phyloP scores from a whole-genome alignment of 768 basidiomycete species.

The Xerocomellus intermedius region DNA sequence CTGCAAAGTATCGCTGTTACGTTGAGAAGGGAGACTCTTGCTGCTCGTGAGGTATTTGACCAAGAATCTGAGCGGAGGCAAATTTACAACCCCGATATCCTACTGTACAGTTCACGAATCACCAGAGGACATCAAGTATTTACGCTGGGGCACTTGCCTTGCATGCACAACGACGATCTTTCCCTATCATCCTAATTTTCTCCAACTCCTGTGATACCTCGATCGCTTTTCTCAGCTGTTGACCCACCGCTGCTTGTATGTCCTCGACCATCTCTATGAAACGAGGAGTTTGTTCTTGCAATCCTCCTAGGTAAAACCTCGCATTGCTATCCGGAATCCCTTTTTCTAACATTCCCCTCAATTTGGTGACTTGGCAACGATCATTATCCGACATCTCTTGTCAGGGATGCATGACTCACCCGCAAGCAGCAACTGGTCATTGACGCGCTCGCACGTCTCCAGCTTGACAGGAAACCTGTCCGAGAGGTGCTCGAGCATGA shows the following conservation, averaged over 20 bases:
- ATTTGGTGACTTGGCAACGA: not conserved
- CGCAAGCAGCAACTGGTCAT: not conserved
- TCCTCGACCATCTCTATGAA: not conserved
- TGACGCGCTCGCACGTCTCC: not conserved
- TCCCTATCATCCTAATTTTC: not conserved
- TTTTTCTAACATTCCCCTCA: not conserved
- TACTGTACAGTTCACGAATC: too few relatives aligned
- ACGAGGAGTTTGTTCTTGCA: not conserved
- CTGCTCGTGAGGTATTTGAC: too few relatives aligned
- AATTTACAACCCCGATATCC: too few relatives aligned
- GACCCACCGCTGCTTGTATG: too few relatives aligned
- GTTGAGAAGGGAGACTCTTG: too few relatives aligned
- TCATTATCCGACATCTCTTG: not conserved
- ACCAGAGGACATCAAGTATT: not conserved
- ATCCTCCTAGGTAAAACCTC: not conserved
- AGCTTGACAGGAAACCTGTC: not conserved
- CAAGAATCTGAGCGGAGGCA: too few relatives aligned
- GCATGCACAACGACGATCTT: not conserved
- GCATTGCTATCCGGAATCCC: not conserved
- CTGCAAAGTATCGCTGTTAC: too few relatives aligned
- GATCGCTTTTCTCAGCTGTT: not conserved
- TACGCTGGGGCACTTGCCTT: not conserved
- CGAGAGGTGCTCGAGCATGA: conserved; percentile 5
- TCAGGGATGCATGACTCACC: not conserved
- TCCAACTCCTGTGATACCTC: not conserved